A percentile compares a stretch with the other conserved stretches of the same genome.
These are phyloP conservation scores for Amaranthus hypochondriacus DNA, from an alignment of 148 eudicot species.

Conservation along the genomic window DNA sequence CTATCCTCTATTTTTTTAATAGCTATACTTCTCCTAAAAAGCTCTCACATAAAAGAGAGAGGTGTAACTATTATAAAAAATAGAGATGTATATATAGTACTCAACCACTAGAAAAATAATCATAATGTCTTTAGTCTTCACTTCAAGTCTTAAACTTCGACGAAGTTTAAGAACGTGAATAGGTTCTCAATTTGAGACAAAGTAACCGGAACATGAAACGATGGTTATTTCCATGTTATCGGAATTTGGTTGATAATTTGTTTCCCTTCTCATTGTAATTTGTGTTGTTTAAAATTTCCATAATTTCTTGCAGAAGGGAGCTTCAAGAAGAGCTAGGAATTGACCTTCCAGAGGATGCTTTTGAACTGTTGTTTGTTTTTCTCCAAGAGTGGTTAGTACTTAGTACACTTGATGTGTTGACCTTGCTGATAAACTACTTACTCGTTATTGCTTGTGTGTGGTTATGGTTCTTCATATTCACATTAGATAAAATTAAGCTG, in stretches of 20 bases:
- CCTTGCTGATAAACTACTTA: not conserved
- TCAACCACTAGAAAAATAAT: too few species aligned
- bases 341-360: constrained; percentile 83
- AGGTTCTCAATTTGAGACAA: too few species aligned
- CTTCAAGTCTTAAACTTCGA: too few species aligned
- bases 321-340: constrained; percentile 96
- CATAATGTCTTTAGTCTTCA: too few species aligned
- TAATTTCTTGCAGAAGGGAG: constrained; percentile 69
- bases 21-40: too few species aligned
- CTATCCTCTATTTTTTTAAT: too few species aligned
- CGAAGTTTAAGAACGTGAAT: too few species aligned
- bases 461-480: not conserved
- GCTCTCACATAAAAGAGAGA: too few species aligned
- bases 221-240: not conserved
- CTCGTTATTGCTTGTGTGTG: constrained; percentile 4
- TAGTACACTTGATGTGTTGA: not conserved
- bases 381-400: constrained; percentile 66
- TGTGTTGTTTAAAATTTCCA: not conserved
- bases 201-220: too few species aligned
- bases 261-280: not conserved
- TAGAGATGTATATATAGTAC: too few species aligned
- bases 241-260: not conserved
- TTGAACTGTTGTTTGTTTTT: constrained; percentile 67
- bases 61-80: too few species aligned
- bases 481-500: not conserved